Evolutionary conservation across 805 yeast species (phyloP), one percentile per base, ranked within the genome.

Genomic region (Yamadazyma endophytica): DNA sequence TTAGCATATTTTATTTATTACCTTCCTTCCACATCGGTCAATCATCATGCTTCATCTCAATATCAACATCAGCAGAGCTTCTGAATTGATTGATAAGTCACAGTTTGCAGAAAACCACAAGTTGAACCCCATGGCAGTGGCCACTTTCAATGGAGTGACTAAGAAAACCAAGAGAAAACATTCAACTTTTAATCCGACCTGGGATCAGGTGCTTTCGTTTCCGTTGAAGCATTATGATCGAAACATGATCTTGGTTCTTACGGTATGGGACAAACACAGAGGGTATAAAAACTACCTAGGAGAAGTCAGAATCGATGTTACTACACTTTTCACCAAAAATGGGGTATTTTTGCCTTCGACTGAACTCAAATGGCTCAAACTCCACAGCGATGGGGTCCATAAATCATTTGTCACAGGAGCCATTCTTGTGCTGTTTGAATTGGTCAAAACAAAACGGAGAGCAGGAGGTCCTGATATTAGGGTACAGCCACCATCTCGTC

Each of bases 391-490:
- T 14, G 52, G 49, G 25, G 46, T 54, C 1, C 50, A 64, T 32
- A 61, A 63, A 22, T 50, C 64, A 9, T 73, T 58, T 44, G 70
- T 71, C 9, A 69, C 76, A 1, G 79, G 79, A 0, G 66, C 75
- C 0, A 33, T 73, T 9, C 50, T 68, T 14, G 30, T 68, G 7
- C 64, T 69, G 21, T 62, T 71, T 35, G 70, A 66, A 33, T 40
- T 72, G 29, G 42, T 47, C 7, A 15, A 26, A 26, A 8, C 9
- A 9, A 26, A 17, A 4, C 19, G 12, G 4, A 26, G 6, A 16
- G 9, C 24, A 24, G 5, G 12, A 28, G 24, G 21, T 9, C 11
- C 21, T 19, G 21, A 11, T 19, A 19, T 12, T 13, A 22, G 25
- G n/a, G 36, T 45, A 6, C 35, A 35, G 4, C 47, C 50, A 11